Conservation (phyloP, 1,139 yeast genomes). For the Geotrichum aggregatum region DNA sequence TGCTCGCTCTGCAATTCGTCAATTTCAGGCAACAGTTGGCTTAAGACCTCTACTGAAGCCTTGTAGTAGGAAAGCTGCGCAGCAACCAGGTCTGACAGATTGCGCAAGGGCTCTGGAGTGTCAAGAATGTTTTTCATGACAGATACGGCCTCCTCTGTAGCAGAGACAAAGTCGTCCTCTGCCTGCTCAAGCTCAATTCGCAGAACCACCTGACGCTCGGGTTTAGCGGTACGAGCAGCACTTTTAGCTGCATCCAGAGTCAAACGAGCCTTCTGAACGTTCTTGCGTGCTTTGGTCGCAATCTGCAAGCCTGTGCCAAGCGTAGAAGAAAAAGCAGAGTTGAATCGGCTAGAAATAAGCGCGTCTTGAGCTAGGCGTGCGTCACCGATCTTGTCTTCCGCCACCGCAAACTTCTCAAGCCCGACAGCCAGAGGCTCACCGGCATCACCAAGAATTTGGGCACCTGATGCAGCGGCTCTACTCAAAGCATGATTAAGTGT, state of each 20-base stretch:
- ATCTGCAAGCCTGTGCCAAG: slow-evolving; percentile 60
- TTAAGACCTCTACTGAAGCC: slow-evolving; percentile 66
- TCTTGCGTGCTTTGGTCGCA: slow-evolving; percentile 66
- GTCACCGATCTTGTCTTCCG: slow-evolving; percentile 69
- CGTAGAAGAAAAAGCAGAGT: slow-evolving; percentile 61
- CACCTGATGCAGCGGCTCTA: slow-evolving; percentile 61
- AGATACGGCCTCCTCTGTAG: slow-evolving; percentile 83
- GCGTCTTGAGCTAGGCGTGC: slow-evolving; percentile 82
- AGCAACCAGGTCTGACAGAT: slow-evolving; percentile 62
- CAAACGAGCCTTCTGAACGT: slow-evolving; percentile 74
- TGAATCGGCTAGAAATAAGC: slow-evolving; percentile 64
- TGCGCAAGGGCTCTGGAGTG: slow-evolving; percentile 66
- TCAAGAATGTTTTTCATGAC: slow-evolving; percentile 80
- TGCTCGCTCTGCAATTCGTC: slow-evolving; percentile 58
- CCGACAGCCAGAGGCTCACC: slow-evolving; percentile 47
- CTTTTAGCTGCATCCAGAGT: slow-evolving; percentile 78
- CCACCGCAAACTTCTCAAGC: slow-evolving; percentile 49
- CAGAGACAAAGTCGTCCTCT: slow-evolving; percentile 86
- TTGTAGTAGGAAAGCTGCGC: slow-evolving; percentile 85
- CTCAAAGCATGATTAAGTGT: slow-evolving; percentile 81
- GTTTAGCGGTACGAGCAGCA: slow-evolving; percentile 62
- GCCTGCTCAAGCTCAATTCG: slow-evolving; percentile 77
- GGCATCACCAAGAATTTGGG: slow-evolving; percentile 43
- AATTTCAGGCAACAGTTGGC: slow-evolving; percentile 60
- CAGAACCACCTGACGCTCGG: slow-evolving; percentile 70